These are phyloP conservation scores for Smallanthus sonchifolius DNA, from an alignment of 129 eudicot species.

Conservation along the genomic window DNA sequence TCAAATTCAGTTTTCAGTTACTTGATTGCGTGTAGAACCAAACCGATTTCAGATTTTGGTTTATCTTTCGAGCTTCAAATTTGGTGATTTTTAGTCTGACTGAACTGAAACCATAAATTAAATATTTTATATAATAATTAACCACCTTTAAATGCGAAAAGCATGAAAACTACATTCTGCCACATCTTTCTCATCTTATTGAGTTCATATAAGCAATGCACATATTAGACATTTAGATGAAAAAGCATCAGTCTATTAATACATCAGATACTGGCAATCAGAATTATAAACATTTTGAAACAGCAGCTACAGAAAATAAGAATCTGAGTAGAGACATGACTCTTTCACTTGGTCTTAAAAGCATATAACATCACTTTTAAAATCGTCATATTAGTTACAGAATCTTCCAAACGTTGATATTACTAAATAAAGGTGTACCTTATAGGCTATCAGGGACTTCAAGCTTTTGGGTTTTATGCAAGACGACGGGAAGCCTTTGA, in stretches of 20 bases:
- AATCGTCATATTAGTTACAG: conserved; percentile 17
- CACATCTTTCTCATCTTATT: background rate
- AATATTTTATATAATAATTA: background rate
- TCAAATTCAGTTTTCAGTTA: background rate
- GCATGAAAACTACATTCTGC: conserved; percentile 5
- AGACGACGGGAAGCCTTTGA: conserved; percentile 75
- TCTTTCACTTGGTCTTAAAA: conserved; percentile 12
- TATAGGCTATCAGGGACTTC: conserved; percentile 39
- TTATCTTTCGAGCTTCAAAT: background rate
- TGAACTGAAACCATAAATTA: background rate
- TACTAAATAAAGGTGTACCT: conserved; percentile 32
- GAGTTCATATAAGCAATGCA: background rate
- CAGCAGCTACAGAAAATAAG: background rate
- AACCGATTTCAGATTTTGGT: background rate
- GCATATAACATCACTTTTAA: conserved; percentile 7
- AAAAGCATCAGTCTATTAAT: background rate
- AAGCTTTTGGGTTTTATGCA: conserved; percentile 85
- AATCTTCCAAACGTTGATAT: conserved; percentile 10
- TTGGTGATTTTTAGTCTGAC: background rate
- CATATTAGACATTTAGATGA: background rate
- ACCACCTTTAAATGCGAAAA: background rate
- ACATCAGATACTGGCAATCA: background rate
- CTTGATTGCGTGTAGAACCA: background rate
- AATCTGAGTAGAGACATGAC: conserved; percentile 8
- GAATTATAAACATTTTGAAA: conserved; percentile 16